Conservation (phyloP, 108 stramenopile genomes). For the Cyclotella baltica region DNA sequence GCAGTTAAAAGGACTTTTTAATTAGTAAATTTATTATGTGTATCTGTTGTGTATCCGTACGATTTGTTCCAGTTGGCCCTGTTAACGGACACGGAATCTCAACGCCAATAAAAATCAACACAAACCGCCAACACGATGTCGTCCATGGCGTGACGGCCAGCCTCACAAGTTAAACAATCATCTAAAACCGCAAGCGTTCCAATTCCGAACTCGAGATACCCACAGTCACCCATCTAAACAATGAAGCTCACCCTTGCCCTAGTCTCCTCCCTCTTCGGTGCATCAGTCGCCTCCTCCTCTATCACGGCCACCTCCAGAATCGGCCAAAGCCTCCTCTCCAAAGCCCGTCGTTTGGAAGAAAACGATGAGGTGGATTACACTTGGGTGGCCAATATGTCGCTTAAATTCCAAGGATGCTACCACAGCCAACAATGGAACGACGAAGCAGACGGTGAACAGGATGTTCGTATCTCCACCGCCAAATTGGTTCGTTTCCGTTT, state of each 20-base stretch:
- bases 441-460: conserved; percentile 67
- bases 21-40: no score
- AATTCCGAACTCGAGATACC: no score
- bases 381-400: conserved; percentile 76
- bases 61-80: no score
- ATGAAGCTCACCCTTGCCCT: conserved; percentile 41
- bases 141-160: no score
- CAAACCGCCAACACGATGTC: no score
- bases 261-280: conserved; percentile 26
- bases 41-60: no score
- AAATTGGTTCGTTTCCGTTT: conserved; percentile 85
- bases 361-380: conserved; percentile 63
- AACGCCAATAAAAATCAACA: no score
- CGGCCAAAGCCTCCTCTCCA: conserved; percentile 60
- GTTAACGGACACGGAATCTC: no score
- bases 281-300: conserved; percentile 18
- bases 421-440: conserved; percentile 83
- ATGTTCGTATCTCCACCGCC: conserved; percentile 76
- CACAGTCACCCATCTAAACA: no score
- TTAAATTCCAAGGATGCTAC: conserved; percentile 92
- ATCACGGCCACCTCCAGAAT: conserved; percentile 61
- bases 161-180: no score
- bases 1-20: no score
- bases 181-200: no score
- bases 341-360: conserved; percentile 63